Evolutionary conservation across 176 grass and related monocot species (phyloP), one percentile per base, ranked within the genome.

Genomic region (Triticum turgidum): DNA sequence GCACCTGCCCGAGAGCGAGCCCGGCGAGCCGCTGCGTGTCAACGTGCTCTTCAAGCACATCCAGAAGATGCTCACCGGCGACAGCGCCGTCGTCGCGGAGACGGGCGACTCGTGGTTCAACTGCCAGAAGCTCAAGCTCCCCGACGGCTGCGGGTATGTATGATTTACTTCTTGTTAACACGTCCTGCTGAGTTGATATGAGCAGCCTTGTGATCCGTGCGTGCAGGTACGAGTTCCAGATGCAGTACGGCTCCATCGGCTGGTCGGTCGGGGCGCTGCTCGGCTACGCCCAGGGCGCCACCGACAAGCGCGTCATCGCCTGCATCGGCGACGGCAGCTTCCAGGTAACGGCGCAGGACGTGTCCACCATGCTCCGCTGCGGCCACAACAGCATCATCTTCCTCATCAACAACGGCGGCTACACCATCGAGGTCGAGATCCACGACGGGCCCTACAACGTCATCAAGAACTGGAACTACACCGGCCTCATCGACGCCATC

Each of bases 401-500:
- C 88, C 92, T 97, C 24, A 85, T 97, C 80, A 97, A 97, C 87
- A 97, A 97, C 9, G 94, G 94, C 12, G 94, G 94, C 2, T 97
- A 97, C 90, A 97, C 94, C 11, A 97, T 94, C 21, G 94, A 97
- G 84, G 94, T 90, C 21, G 92, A 92, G 88, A 94, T 97, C 82
- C 94, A 97, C 41, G 94, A 97, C 30, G 94, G 94, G 9, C 94
- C 91, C 0, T 97, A 97, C 87, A 97, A 97, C 76, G 91, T 97
- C 33, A 97, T 97, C 85, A 97, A 97, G 91, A 94, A 97, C 92
- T 97, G 94, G 92, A 80, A 97, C 87, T 97, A 97, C 76, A 86
- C 91, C 0, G 94, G 56, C 1, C 59, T 97, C 0, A 77, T 94
- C 5, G 91, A 94, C 12, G 91, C 94, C 68, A 93, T 97, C 83